phyloP scores from a whole-genome alignment of 106 monocot species.

The Dendrobium huoshanense region DNA sequence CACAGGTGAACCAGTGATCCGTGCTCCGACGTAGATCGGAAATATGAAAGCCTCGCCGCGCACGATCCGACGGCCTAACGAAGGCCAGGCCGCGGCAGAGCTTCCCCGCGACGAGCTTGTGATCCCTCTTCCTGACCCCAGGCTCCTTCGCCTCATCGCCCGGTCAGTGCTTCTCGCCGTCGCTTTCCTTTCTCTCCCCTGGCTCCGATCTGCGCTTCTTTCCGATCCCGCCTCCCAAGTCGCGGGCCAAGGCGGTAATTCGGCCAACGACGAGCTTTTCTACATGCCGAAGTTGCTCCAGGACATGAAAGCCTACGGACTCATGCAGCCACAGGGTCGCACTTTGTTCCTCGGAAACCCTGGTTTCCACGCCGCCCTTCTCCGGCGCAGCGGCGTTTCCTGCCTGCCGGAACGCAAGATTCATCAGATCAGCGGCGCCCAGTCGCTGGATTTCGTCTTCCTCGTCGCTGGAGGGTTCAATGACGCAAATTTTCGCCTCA shows the following conservation, averaged over 20 bases:
- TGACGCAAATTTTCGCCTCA: constrained; percentile 14
- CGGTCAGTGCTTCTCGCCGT: constrained; percentile 51
- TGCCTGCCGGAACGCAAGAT: neutral
- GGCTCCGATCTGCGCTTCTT: constrained; percentile 32
- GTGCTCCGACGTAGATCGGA: neutral
- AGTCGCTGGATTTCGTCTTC: constrained; percentile 49
- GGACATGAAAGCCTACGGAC: constrained; percentile 26
- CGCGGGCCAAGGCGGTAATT: neutral
- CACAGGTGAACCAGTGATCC: neutral
- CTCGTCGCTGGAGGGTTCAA: constrained; percentile 22
- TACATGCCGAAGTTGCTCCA: constrained; percentile 6
- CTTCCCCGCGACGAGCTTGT: constrained; percentile 17
- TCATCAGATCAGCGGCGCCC: constrained; percentile 5
- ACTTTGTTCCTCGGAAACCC: constrained; percentile 40
- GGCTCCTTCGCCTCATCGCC: constrained; percentile 34
- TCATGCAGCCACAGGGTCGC: constrained; percentile 26
- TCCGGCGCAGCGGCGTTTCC: constrained; percentile 21
- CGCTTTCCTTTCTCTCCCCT: constrained; percentile 32
- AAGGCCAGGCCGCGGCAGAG: neutral
- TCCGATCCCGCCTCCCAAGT: neutral
- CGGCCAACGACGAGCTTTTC: constrained; percentile 6
- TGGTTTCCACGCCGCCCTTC: constrained; percentile 11
- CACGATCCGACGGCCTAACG: constrained; percentile 5
- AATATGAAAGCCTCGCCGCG: constrained; percentile 3
- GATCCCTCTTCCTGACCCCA: constrained; percentile 44